These are phyloP conservation scores for Gossypium laxum DNA, from an alignment of 441 rosid genomes.

Conservation along the genomic window DNA sequence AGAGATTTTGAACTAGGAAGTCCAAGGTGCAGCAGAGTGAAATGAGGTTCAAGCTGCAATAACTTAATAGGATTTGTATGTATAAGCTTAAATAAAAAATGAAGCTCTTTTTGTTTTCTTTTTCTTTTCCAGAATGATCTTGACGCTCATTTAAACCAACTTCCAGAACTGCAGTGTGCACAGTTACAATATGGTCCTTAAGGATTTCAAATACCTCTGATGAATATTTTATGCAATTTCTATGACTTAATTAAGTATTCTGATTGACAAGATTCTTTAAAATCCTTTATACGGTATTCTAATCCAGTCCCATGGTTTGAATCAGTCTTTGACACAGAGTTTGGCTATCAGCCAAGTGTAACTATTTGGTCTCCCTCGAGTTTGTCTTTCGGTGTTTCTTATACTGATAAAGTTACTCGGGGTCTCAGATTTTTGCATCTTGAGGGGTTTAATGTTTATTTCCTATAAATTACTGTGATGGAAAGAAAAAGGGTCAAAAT, in stretches of 20 bases:
- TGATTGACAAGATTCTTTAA: not conserved
- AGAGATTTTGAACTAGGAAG: not conserved
- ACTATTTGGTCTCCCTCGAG: not conserved
- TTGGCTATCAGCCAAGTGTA: not conserved
- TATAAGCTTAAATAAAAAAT: not conserved
- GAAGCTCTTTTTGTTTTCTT: not conserved
- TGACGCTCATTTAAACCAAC: not conserved
- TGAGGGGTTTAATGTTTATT: not conserved
- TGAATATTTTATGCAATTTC: not conserved
- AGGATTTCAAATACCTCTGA: not conserved
- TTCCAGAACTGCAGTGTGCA: not conserved
- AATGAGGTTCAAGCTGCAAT: not conserved
- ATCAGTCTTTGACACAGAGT: not conserved
- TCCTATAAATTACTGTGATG: not conserved
- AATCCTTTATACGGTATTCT: not conserved
- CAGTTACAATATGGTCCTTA: not conserved
- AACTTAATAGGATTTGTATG: not conserved
- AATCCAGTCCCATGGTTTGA: not conserved
- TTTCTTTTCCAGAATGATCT: not conserved
- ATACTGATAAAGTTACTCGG: not conserved
- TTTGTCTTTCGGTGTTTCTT: not conserved
- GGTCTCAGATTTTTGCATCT: not conserved
- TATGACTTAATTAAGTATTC: not conserved
- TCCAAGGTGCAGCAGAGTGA: not conserved
- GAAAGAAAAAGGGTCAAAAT: not conserved